A percentile compares a stretch with the other conserved stretches of the same genome.
phyloP scores from a whole-genome alignment of 2,329 filamentous ascomycete species.

The Paecilomyces niveus region DNA sequence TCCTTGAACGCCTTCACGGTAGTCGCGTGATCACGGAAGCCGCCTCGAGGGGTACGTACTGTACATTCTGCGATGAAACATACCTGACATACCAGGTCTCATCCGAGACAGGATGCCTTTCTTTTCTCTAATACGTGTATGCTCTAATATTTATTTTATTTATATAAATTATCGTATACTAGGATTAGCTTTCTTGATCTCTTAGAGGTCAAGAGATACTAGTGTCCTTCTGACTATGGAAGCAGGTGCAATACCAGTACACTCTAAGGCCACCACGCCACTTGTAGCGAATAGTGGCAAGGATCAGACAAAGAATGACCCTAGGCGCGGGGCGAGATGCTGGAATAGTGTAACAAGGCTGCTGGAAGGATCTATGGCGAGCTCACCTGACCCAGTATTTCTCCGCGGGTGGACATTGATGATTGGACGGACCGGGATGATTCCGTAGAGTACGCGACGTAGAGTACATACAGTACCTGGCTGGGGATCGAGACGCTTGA shows the following conservation, averaged over 20 bases:
- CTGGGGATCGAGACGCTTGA: slow-evolving; percentile 5
- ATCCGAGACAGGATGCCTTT: background rate
- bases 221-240: no score
- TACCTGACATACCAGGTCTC: background rate
- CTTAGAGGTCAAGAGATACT: no score
- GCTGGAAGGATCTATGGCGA: background rate
- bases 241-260: background rate
- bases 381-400: background rate
- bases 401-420: background rate
- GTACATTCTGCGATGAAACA: background rate
- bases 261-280: background rate
- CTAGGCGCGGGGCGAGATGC: background rate
- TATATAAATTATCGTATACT: no score
- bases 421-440: background rate
- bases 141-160: no score
- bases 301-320: background rate
- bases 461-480: slow-evolving; percentile 4
- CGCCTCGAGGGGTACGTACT: background rate
- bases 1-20: background rate
- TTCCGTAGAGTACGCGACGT: background rate
- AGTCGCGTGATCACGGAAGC: background rate
- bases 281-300: background rate
- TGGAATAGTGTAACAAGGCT: background rate
- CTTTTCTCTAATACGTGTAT: background rate
- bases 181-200: no score